Evolutionary conservation across 169 alveolate species (phyloP).

Genomic region (Plasmodium gonderi): DNA sequence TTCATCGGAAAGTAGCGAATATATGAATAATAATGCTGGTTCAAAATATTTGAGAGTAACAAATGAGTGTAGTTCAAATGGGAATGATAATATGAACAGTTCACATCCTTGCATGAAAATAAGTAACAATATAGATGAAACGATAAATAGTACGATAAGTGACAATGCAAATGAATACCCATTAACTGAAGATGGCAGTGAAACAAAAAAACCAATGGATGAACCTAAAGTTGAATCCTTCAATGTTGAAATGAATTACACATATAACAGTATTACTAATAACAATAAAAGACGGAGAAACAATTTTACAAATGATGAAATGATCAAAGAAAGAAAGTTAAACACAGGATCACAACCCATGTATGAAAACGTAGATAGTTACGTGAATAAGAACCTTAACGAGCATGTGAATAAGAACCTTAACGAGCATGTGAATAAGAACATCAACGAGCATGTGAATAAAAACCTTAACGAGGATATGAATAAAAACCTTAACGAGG

Average conservation of each 20-base stretch:
- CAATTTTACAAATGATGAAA: conserved; percentile 16
- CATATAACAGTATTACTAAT: not conserved
- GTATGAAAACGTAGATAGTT: not conserved
- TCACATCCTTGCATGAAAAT: not conserved
- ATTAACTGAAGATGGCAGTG: not conserved
- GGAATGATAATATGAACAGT: not conserved
- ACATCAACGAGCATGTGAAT: not conserved
- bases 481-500: not conserved
- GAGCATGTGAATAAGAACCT: not conserved
- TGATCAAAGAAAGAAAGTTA: conserved; percentile 47
- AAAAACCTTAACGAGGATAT: not conserved
- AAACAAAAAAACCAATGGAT: not conserved
- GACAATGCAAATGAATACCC: not conserved
- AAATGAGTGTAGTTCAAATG: not conserved
- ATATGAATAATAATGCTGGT: not conserved
- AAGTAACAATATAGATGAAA: not conserved
- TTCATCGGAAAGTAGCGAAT: not conserved
- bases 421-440: not conserved
- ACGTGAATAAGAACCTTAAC: not conserved
- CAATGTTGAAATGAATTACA: not conserved
- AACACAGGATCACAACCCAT: not conserved
- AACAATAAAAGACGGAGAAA: conserved; percentile 36
- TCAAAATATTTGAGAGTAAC: not conserved
- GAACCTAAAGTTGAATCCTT: not conserved
- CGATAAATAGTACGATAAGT: not conserved